Evolutionary conservation across 2,329 filamentous ascomycete species (phyloP).

Genomic region (Ophiocordyceps robertsii): DNA sequence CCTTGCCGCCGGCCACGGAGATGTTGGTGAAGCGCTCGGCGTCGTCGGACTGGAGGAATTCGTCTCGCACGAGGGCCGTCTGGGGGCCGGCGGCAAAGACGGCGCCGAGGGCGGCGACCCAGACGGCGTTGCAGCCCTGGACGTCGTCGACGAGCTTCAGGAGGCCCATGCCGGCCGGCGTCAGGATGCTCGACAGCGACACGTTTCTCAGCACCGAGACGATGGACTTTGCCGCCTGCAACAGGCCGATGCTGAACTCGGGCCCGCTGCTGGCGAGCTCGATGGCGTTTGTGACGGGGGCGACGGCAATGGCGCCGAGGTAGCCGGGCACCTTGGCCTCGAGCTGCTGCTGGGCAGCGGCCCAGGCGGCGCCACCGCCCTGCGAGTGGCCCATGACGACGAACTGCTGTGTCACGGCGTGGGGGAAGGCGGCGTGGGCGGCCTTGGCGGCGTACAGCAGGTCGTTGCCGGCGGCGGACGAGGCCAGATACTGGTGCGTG

Average conservation of each 20-base stretch:
- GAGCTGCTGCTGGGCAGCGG: constrained; percentile 13
- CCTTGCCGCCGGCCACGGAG: constrained; percentile 13
- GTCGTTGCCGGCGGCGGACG: constrained; percentile 26
- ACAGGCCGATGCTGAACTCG: constrained; percentile 2
- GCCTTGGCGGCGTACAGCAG: constrained; percentile 27
- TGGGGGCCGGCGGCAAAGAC: constrained; percentile 1
- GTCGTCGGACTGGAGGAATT: constrained; percentile 9
- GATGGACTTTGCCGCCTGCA: constrained; percentile 4
- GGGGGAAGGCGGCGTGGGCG: constrained; percentile 25
- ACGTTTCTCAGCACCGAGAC: constrained; percentile 6
- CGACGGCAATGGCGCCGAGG: constrained; percentile 19
- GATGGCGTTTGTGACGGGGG: constrained; percentile 13
- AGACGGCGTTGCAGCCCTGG: constrained; percentile 6
- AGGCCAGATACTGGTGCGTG: constrained; percentile 24
- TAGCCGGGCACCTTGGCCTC: constrained; percentile 18
- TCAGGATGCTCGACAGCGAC: constrained; percentile 6
- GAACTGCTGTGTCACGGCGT: constrained; percentile 20
- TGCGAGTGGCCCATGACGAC: constrained; percentile 32
- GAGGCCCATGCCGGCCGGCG: constrained; percentile 1
- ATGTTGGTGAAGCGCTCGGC: constrained; percentile 10
- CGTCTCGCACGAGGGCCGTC: constrained; percentile 1
- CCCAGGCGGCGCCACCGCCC: constrained; percentile 31
- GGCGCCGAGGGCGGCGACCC: constrained; percentile 1
- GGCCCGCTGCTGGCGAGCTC: constrained; percentile 4
- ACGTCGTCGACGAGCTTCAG: constrained; percentile 5